Conservation (phyloP, 495 filamentous ascomycete species). For the Penicillium manginii region DNA sequence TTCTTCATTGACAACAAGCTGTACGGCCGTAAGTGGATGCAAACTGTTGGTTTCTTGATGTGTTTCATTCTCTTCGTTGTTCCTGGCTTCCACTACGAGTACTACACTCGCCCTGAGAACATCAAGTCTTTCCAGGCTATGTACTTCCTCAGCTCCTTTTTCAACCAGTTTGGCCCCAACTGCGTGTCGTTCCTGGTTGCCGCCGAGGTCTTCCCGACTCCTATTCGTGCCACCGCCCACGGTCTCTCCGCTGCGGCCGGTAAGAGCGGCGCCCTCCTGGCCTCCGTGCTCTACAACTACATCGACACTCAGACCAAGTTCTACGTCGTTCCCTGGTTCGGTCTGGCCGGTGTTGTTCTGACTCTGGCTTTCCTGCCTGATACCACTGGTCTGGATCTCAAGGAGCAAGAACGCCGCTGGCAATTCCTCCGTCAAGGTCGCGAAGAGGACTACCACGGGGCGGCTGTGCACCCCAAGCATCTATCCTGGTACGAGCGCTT, state of each 20-base stretch:
- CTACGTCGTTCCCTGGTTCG: slow-evolving; percentile 90
- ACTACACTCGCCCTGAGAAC: slow-evolving; percentile 66
- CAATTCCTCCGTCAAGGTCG: slow-evolving; percentile 73
- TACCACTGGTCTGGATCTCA: slow-evolving; percentile 89
- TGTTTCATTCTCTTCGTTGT: slow-evolving; percentile 86
- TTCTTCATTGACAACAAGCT: slow-evolving; percentile 89
- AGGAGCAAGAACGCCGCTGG: slow-evolving; percentile 93
- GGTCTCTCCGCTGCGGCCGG: slow-evolving; percentile 84
- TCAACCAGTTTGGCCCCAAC: slow-evolving; percentile 97
- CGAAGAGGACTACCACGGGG: slow-evolving; percentile 80
- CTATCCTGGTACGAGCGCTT: slow-evolving; percentile 80
- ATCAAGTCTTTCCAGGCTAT: slow-evolving; percentile 87
- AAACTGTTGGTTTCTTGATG: slow-evolving; percentile 84
- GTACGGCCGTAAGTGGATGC: slow-evolving; percentile 91
- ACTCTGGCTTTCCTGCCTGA: slow-evolving; percentile 85
- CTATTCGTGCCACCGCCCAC: slow-evolving; percentile 87
- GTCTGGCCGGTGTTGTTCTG: slow-evolving; percentile 75
- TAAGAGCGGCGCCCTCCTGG: slow-evolving; percentile 82
- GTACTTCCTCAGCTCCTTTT: slow-evolving; percentile 90
- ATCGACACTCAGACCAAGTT: slow-evolving; percentile 78
- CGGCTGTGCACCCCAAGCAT: slow-evolving; percentile 85
- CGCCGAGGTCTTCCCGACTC: slow-evolving; percentile 88
- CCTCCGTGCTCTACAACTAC: slow-evolving; percentile 86
- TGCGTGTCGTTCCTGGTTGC: slow-evolving; percentile 89
- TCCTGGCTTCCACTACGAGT: slow-evolving; percentile 80